Base-by-base conservation (phyloP, 2,329 filamentous ascomycete species). In the Exophiala spinifera region DNA sequence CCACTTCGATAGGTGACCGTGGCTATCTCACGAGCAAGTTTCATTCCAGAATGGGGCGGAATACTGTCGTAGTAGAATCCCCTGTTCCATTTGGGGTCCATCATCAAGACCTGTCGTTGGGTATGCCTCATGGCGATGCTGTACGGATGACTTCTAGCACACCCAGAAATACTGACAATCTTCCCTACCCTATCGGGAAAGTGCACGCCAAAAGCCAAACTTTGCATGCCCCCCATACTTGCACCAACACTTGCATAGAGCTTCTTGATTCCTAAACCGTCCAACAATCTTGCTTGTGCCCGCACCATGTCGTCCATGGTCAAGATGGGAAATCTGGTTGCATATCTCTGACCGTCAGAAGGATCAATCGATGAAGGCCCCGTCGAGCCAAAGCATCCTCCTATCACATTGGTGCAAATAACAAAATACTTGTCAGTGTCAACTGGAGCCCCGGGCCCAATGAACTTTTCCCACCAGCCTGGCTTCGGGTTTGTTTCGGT, bases 401-500 rank as follows among this genome's bases (percentile, higher is more conserved):
- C 94, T 33, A 99, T 81, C 44, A 97, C 91, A 69, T 99, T 99
- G 8, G 94, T 97, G 74, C 94, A 99, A 57, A 99, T 89, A 56
- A 99, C 76, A 67, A 91, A 89, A 76, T 95, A 95, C 69, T 90
- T 92, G 71, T 92, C 76, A 1, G 94, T 99, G 70, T 99, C 90
- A 8, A 99, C 74, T 10, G 90, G 88, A 17, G 81, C 80, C 0
- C 88, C 90, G 0, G 91, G 88, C 0, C 94, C 94, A 66, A 99
- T 97, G 70, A 99, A 99, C 71, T 88, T 92, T 73, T 99, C 94
- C 94, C 94, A 99, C 94, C 94, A 99, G 3, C 94, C 94, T 0
- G 91, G 87, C 69, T 91, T 88, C 0, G 89, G 82, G 70, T 99
- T 99, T 8, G 79, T 76, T 49, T 82, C 79, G n/a, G 92, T 97